Evolutionary conservation across 345 rosid genomes (phyloP).

Genomic region (Orychophragmus violaceus): DNA sequence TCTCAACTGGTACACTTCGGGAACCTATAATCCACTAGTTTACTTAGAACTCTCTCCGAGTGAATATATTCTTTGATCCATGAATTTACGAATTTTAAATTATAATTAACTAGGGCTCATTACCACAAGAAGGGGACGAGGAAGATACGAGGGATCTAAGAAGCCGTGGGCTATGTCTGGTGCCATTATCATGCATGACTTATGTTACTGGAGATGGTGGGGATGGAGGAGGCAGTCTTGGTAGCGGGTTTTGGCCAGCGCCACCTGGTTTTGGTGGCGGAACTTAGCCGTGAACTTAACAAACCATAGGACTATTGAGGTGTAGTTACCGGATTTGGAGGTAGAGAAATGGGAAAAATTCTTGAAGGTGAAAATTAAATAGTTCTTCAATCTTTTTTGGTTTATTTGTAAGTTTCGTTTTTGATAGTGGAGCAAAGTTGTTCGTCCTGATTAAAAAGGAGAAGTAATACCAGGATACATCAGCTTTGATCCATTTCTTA

Average conservation of each 20-base stretch:
- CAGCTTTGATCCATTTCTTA: conserved; percentile 65
- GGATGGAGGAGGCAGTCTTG: conserved; percentile 34
- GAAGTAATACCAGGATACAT: conserved; percentile 38
- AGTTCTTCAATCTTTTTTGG: conserved; percentile 12
- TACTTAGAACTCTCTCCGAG: not conserved
- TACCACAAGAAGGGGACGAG: conserved; percentile 36
- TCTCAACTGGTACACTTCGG: conserved; percentile 45
- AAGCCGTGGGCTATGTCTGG: conserved; percentile 92
- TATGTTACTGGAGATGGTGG: conserved; percentile 52
- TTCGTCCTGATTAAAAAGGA: conserved; percentile 38
- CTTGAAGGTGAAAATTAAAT: conserved; percentile 3
- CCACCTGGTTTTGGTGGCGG: conserved; percentile 47
- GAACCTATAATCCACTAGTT: not conserved
- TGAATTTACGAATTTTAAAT: not conserved
- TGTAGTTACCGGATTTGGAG: not conserved
- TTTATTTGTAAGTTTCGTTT: conserved; percentile 13
- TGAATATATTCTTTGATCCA: not conserved
- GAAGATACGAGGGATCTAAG: conserved; percentile 52
- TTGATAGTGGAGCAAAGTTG: conserved; percentile 68
- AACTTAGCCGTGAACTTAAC: conserved; percentile 21
- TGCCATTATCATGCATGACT: conserved; percentile 87
- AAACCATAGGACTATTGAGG: conserved; percentile 1
- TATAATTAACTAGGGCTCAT: conserved; percentile 33
- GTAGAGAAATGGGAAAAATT: conserved; percentile 15
- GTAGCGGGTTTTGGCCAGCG: conserved; percentile 52